A percentile compares a stretch with the other conserved stretches of the same genome.
Conservation (phyloP, 2,329 filamentous ascomycete genomes). For the Ascochyta clinopodiicola region DNA sequence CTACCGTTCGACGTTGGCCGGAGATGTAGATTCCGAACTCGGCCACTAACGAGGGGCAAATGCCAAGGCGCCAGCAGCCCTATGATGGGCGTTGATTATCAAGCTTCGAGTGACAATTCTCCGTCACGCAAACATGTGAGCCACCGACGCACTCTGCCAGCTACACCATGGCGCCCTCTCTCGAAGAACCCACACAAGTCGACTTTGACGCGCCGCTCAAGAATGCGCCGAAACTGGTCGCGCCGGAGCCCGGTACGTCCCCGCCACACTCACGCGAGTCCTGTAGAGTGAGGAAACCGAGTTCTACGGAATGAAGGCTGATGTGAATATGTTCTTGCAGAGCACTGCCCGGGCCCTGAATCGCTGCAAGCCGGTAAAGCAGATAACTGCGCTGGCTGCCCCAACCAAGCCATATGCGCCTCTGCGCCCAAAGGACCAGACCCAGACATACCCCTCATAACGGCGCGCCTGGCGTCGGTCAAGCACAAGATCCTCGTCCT, state of each 20-base stretch:
- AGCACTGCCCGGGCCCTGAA: slow-evolving; percentile 93
- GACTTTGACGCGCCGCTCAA: slow-evolving; percentile 79
- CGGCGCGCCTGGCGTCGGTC: slow-evolving; percentile 78
- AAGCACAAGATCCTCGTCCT: slow-evolving; percentile 92
- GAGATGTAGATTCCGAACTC: background rate
- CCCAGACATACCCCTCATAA: slow-evolving; percentile 89
- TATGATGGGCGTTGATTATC: slow-evolving; percentile 42
- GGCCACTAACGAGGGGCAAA: slow-evolving; percentile 16
- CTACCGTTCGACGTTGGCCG: too few relatives aligned
- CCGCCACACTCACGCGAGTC: slow-evolving; percentile 18
- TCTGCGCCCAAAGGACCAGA: slow-evolving; percentile 94
- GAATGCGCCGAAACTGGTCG: slow-evolving; percentile 81
- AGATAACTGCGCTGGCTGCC: slow-evolving; percentile 92
- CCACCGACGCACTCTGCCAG: slow-evolving; percentile 12
- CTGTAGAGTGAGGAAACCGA: too few relatives aligned
- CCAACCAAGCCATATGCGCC: slow-evolving; percentile 94
- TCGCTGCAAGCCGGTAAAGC: slow-evolving; percentile 69
- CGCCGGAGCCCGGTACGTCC: slow-evolving; percentile 77
- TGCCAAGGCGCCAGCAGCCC: slow-evolving; percentile 33
- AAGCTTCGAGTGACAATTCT: slow-evolving; percentile 32
- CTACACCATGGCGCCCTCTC: slow-evolving; percentile 74
- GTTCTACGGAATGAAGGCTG: slow-evolving; percentile 44
- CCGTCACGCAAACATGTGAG: slow-evolving; percentile 30
- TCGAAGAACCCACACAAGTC: slow-evolving; percentile 73
- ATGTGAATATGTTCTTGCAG: slow-evolving; percentile 44